Evolutionary conservation across 1,284 basidiomycete genomes (phyloP).

Genomic region (Fomitopsis betulina): DNA sequence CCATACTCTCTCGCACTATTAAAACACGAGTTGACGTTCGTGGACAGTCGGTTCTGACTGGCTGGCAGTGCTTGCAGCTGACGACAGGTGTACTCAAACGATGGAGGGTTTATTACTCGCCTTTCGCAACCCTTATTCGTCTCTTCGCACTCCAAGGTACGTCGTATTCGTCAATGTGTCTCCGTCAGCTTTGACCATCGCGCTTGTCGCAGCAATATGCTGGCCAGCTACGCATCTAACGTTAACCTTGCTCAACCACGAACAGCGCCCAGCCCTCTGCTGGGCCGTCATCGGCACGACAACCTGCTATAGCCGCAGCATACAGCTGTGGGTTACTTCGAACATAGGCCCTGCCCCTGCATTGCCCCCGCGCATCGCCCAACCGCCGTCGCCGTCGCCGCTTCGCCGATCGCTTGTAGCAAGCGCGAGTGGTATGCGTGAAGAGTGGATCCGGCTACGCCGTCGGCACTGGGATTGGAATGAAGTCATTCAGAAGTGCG

Average conservation of each 20-base stretch:
- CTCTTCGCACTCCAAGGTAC: conserved; percentile 71
- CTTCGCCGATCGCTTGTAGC: conserved; percentile 2
- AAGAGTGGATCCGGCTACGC: conserved; percentile 41
- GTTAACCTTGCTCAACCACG: conserved; percentile 59
- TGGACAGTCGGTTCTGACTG: conserved; percentile 67
- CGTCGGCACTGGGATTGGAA: conserved; percentile 68
- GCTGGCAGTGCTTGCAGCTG: conserved; percentile 74
- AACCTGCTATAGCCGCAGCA: conserved; percentile 66
- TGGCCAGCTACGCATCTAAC: conserved; percentile 85
- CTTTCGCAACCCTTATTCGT: conserved; percentile 76
- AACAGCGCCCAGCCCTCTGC: conserved; percentile 60
- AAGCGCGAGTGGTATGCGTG: conserved; percentile 21
- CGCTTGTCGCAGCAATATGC: conserved; percentile 56
- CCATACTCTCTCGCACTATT: not conserved
- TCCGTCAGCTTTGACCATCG: not conserved
- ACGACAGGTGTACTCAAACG: conserved; percentile 78
- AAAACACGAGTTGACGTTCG: not conserved
- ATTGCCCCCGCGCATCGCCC: conserved; percentile 2
- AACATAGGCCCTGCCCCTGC: conserved; percentile 41
- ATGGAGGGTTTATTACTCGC: conserved; percentile 81
- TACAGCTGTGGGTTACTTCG: conserved; percentile 85
- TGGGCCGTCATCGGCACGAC: conserved; percentile 84
- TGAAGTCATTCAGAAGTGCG: conserved; percentile 60
- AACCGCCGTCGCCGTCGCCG: not conserved
- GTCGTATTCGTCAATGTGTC: not conserved